Base-by-base conservation (phyloP, 2,329 filamentous ascomycete species). In the Verticillium nonalfalfae region DNA sequence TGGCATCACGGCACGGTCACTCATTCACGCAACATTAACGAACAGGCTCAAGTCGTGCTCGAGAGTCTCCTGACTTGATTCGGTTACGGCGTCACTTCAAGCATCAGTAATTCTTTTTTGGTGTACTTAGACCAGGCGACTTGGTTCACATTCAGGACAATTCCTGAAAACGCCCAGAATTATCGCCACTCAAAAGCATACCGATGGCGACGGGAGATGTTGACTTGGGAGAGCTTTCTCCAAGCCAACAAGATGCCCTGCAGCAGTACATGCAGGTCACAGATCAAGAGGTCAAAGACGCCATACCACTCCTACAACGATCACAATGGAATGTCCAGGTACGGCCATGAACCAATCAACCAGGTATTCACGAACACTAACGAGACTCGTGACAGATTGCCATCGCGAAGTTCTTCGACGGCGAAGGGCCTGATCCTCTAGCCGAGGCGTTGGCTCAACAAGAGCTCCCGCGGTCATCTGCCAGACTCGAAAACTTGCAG, bases 291-390 rank as follows among this genome's bases (percentile, higher is more conserved):
- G 74, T 86, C 55, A 82, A 86, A 54, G 87, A 91, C 62, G 93
- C 95, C 1, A 81, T 97, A 57, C 86, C 91, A 1, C 75, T 99
- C 4, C 81, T 99, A 1, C 85, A 89, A 67, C 83, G 93, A 64
- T 97, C 93, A 61, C 89, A 98, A 80, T 99, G 95, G 95, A 99
- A 98, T 72, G 90, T 97, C 0, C 90, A 94, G 80, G 91, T 93
- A 76, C 15, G 35, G 35, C 35, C 52, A 13, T 60, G 26, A 26
- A 26, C 40, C n/a, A 13, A n/a, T 14, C 54, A 35, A 15, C n/a
- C 54, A 6, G n/a, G 15, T 34, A 7, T 56, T 26, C 4, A 26
- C 26, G 26, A 26, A 26, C 26, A 14, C n/a, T 61, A 14, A 59
- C 21, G 13, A 31, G 21, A 7, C 38, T 21, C 15, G 18, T 14